Evolutionary conservation across 148 eudicot species (phyloP).

Genomic region (Vaccinium corymbosum): DNA sequence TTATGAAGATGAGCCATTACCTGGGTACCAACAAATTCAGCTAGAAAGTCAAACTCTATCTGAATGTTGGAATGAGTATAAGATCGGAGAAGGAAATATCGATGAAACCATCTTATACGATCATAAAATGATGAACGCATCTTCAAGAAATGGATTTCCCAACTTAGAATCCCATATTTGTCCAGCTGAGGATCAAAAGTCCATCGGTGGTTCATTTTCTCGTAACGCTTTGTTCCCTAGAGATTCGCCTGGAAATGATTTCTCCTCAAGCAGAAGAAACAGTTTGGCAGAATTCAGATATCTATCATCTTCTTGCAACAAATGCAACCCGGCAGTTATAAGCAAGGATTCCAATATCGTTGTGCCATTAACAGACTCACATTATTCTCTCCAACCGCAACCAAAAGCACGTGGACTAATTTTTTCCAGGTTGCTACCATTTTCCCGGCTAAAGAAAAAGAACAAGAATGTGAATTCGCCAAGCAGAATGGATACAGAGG

Average conservation of each 20-base stretch:
- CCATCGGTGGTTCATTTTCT: slow-evolving; percentile 49
- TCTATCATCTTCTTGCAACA: slow-evolving; percentile 71
- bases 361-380: slow-evolving; percentile 72
- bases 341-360: slow-evolving; percentile 48
- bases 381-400: slow-evolving; percentile 42
- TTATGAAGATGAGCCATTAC: slow-evolving; percentile 77
- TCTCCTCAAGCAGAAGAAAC: slow-evolving; percentile 54
- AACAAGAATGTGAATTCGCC: slow-evolving; percentile 54
- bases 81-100: slow-evolving; percentile 23
- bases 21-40: slow-evolving; percentile 55
- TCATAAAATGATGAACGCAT: slow-evolving; percentile 30
- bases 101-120: slow-evolving; percentile 28
- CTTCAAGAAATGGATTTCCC: slow-evolving; percentile 47
- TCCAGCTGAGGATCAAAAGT: slow-evolving; percentile 43
- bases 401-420: slow-evolving; percentile 40
- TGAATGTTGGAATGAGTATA: slow-evolving; percentile 61
- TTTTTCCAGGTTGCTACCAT: slow-evolving; percentile 71
- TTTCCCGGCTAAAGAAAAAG: slow-evolving; percentile 64
- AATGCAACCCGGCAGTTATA: slow-evolving; percentile 54
- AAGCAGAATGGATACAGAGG: slow-evolving; percentile 49
- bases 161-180: slow-evolving; percentile 28
- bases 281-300: slow-evolving; percentile 63
- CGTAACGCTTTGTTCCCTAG: slow-evolving; percentile 30
- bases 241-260: slow-evolving; percentile 45
- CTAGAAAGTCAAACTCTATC: slow-evolving; percentile 43